Base-by-base conservation (phyloP, 2,329 filamentous ascomycete species). In the Aspergillus quadricinctus region DNA sequence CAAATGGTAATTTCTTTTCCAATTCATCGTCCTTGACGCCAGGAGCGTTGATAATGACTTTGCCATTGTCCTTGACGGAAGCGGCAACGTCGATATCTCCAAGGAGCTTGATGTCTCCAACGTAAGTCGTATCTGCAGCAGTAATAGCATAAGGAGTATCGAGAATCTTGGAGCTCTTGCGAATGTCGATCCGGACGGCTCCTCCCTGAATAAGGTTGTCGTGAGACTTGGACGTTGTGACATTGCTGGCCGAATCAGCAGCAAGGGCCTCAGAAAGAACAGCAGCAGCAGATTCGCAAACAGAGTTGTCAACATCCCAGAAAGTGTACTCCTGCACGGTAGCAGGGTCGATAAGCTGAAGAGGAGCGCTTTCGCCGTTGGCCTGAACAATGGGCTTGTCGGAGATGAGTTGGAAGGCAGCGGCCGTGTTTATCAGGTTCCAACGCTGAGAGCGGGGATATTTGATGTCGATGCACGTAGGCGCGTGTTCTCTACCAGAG, bases 21-120 rank as follows among this genome's bases (percentile, higher is more conserved):
- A 92, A 73, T 37, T 97, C 92, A 48, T 95, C 93, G 52, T 91
- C 85, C 77, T 96, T 96, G 72, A 90, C 85, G 64, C 86, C 87
- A 28, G 90, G 82, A 25, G 94, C 81, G 67, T 87, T 89, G 45
- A 97, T 69, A 54, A 97, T 82, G 48, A 97, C 74, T 61, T 86
- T 88, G 54, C 88, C 89, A 53, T 85, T 84, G 43, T 82, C 67
- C 75, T 89, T 90, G 60, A 93, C 78, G 51, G 83, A 86, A 61
- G 85, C 82, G 37, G 92, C 71, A 23, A 95, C 78, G 62, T 93
- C 86, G 55, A 97, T 81, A 25, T 91, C 86, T 63, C 88, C 86
- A 17, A 99, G 79, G 2, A 99, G 80, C 69, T 88, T 89, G 69
- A 92, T 83, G 40, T 93, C 86, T 31, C 88, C 90, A 59, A 97